A percentile compares a stretch with the other conserved stretches of the same genome.
Evolutionary conservation across 805 yeast species (phyloP).

Genomic region (Suhomyces tanzawaensis): DNA sequence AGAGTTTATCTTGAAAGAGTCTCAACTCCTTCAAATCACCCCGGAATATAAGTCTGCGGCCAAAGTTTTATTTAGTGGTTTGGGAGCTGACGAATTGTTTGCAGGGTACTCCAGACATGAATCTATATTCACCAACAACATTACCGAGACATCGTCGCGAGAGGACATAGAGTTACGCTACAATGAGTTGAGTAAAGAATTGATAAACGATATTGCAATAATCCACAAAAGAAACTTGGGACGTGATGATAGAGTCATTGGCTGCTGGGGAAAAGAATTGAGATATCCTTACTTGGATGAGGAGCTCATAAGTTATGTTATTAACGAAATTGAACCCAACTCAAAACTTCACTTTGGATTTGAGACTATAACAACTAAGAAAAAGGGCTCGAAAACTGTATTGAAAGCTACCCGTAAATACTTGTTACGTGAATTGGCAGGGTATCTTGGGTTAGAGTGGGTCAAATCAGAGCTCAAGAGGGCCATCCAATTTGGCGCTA

Average conservation of each 20-base stretch:
- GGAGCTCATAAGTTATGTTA: constrained; percentile 50
- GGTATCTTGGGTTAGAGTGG: constrained; percentile 42
- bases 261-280: constrained; percentile 85
- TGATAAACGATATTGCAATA: constrained; percentile 67
- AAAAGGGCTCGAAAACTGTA: constrained; percentile 21
- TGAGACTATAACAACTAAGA: constrained; percentile 18
- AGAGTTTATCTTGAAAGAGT: constrained; percentile 14
- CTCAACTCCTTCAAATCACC: not conserved
- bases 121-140: constrained; percentile 37
- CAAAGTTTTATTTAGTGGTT: constrained; percentile 79
- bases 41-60: constrained; percentile 49
- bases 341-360: constrained; percentile 39
- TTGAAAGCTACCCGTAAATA: constrained; percentile 43
- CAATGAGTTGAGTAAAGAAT: constrained; percentile 51
- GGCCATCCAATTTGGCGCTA: constrained; percentile 96
- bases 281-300: constrained; percentile 84
- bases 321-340: constrained; percentile 48
- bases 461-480: constrained; percentile 79
- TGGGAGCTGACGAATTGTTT: constrained; percentile 96
- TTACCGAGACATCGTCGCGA: constrained; percentile 18
- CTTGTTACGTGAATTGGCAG: constrained; percentile 64
- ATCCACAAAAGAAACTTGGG: constrained; percentile 80
- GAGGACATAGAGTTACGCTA: constrained; percentile 22
- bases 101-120: constrained; percentile 94
- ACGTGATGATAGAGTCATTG: constrained; percentile 86